phyloP scores from a whole-genome alignment of 768 basidiomycete genomes.

The Omphalotus guepiniiformis region DNA sequence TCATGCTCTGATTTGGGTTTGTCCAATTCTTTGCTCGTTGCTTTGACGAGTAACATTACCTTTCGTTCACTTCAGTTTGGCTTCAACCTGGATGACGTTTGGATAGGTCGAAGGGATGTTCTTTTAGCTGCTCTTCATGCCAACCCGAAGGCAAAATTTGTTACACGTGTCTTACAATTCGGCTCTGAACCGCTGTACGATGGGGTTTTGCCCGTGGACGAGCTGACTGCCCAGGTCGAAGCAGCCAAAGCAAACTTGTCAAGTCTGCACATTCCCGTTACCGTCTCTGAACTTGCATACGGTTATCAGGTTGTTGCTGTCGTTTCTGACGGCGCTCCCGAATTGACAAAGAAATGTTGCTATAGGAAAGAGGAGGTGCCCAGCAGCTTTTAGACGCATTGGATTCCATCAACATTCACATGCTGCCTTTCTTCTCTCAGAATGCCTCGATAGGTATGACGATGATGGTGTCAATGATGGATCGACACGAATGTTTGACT shows the following conservation, averaged over 20 bases:
- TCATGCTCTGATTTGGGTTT: conserved; percentile 71
- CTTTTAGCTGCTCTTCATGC: conserved; percentile 49
- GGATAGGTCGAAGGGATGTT: conserved; percentile 48
- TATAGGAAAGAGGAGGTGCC: conserved; percentile 45
- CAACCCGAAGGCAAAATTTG: conserved; percentile 59
- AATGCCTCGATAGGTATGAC: conserved; percentile 49
- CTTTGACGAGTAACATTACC: conserved; percentile 3
- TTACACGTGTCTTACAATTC: conserved; percentile 63
- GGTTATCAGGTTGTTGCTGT: conserved; percentile 42
- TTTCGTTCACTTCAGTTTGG: conserved; percentile 36
- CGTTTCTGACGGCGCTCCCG: neutral
- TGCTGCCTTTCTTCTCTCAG: conserved; percentile 64
- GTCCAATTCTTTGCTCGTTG: no score
- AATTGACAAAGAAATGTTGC: conserved; percentile 10
- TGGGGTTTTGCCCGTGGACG: conserved; percentile 39
- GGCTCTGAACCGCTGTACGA: conserved; percentile 71
- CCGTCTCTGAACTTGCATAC: conserved; percentile 63
- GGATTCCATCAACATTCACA: conserved; percentile 63
- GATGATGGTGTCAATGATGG: neutral
- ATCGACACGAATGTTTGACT: neutral
- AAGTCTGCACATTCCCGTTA: conserved; percentile 57
- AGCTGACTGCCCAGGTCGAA: conserved; percentile 48
- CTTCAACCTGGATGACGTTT: conserved; percentile 42
- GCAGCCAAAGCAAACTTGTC: conserved; percentile 46
- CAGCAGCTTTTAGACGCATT: conserved; percentile 53